Evolutionary conservation across 805 yeast genomes (phyloP).

Genomic region (Candida nemodendra): DNA sequence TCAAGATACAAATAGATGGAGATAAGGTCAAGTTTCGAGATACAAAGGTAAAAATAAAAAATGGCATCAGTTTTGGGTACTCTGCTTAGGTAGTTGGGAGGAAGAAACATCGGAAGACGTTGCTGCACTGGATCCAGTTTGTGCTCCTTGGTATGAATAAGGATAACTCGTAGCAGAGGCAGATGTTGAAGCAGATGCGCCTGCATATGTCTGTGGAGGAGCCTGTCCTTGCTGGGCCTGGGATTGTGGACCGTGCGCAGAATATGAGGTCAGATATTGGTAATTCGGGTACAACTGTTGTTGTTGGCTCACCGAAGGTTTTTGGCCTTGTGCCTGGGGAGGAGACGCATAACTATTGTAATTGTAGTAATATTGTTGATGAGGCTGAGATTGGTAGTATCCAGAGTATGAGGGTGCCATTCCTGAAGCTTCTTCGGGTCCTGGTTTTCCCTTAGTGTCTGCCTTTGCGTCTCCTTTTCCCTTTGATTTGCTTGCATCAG

Average conservation of each 20-base stretch:
- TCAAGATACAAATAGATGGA: too few species aligned
- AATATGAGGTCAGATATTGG: slow-evolving; percentile 4
- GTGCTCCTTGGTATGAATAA: slow-evolving; percentile 6
- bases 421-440: background rate
- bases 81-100: background rate
- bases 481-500: background rate
- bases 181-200: slow-evolving; percentile 11
- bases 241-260: slow-evolving; percentile 6
- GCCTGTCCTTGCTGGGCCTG: slow-evolving; percentile 10
- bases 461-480: slow-evolving; percentile 2
- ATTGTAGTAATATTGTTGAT: slow-evolving; percentile 4
- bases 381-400: slow-evolving; percentile 7
- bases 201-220: slow-evolving; percentile 6
- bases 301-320: slow-evolving; percentile 8
- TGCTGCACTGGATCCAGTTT: background rate
- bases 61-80: background rate
- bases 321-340: slow-evolving; percentile 5
- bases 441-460: background rate
- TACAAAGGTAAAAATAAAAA: too few species aligned
- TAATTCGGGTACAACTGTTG: slow-evolving; percentile 7
- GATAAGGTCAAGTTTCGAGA: too few species aligned
- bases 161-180: slow-evolving; percentile 2
- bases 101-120: slow-evolving; percentile 3
- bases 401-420: slow-evolving; percentile 2
- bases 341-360: slow-evolving; percentile 5